Conservation (phyloP, 106 monocot genomes). For the Alisma plantagoaquatica region DNA sequence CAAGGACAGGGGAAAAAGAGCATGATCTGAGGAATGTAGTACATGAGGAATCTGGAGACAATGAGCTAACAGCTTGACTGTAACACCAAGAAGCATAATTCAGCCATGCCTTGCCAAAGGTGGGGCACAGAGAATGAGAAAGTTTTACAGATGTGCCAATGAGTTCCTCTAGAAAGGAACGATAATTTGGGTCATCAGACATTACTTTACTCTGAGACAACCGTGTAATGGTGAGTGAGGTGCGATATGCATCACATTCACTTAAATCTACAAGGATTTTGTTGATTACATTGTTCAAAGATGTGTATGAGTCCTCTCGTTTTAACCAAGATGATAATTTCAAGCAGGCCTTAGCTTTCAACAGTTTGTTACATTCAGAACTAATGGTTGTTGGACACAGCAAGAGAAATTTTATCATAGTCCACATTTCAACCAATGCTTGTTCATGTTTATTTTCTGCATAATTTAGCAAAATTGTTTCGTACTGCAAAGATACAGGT, state of each 20-base stretch:
- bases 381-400: conserved; percentile 20
- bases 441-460: conserved; percentile 62
- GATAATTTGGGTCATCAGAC: conserved; percentile 17
- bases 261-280: conserved; percentile 49
- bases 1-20: conserved; percentile 51
- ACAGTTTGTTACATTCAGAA: conserved; percentile 15
- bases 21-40: conserved; percentile 34
- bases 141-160: conserved; percentile 50
- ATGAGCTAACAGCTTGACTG: conserved; percentile 55
- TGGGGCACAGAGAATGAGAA: conserved; percentile 56
- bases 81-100: conserved; percentile 99
- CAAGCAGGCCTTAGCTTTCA: conserved; percentile 89
- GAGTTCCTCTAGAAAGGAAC: conserved; percentile 54
- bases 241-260: conserved; percentile 9
- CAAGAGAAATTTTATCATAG: conserved; percentile 33
- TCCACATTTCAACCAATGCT: conserved; percentile 67
- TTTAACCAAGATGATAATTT: conserved; percentile 77
- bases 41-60: conserved; percentile 16
- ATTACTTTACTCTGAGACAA: conserved; percentile 5
- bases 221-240: conserved; percentile 10
- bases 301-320: conserved; percentile 22
- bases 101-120: conserved; percentile 83
- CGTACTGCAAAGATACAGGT: conserved; percentile 51
- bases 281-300: conserved; percentile 37
- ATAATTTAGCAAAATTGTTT: conserved; percentile 59